These are phyloP conservation scores for Austroboletus rostrupii DNA, from an alignment of 1,284 basidiomycete genomes.

Conservation along the genomic window DNA sequence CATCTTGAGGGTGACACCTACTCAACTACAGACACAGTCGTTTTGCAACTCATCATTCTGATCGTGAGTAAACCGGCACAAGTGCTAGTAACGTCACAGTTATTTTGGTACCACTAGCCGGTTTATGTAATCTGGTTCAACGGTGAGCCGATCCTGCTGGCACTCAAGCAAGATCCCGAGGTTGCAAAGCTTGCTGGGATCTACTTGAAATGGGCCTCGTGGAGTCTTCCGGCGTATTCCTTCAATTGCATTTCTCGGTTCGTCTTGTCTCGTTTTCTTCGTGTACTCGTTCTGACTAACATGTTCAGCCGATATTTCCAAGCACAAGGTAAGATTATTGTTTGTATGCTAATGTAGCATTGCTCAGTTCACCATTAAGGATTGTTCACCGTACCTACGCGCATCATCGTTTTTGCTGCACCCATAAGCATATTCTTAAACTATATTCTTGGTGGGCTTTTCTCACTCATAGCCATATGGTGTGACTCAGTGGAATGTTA, in stretches of 20 bases:
- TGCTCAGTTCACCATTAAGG: slow-evolving; percentile 39
- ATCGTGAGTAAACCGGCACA: slow-evolving; percentile 42
- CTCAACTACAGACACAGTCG: slow-evolving; percentile 38
- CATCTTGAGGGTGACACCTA: not conserved
- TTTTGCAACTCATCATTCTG: slow-evolving; percentile 60
- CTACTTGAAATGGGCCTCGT: slow-evolving; percentile 74
- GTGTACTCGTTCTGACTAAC: slow-evolving; percentile 28
- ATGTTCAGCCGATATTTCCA: slow-evolving; percentile 77
- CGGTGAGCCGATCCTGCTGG: slow-evolving; percentile 73
- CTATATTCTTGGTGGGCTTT: slow-evolving; percentile 65
- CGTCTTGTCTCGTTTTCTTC: slow-evolving; percentile 15
- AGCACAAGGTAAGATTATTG: slow-evolving; percentile 58
- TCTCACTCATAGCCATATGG: not conserved
- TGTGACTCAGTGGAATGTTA: slow-evolving; percentile 7
- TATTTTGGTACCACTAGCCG: slow-evolving; percentile 43
- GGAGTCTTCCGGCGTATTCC: slow-evolving; percentile 88
- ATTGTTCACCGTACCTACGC: slow-evolving; percentile 83
- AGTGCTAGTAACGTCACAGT: not conserved
- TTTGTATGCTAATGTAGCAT: not conserved
- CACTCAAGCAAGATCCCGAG: slow-evolving; percentile 80
- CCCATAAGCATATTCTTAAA: slow-evolving; percentile 85
- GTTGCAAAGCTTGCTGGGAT: slow-evolving; percentile 76
- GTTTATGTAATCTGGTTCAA: slow-evolving; percentile 75
- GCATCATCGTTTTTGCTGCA: slow-evolving; percentile 79
- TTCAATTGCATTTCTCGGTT: slow-evolving; percentile 70